Evolutionary conservation across 495 filamentous ascomycete genomes (phyloP), one percentile per base, ranked within the genome.

Genomic region (Choiromyces venosus): DNA sequence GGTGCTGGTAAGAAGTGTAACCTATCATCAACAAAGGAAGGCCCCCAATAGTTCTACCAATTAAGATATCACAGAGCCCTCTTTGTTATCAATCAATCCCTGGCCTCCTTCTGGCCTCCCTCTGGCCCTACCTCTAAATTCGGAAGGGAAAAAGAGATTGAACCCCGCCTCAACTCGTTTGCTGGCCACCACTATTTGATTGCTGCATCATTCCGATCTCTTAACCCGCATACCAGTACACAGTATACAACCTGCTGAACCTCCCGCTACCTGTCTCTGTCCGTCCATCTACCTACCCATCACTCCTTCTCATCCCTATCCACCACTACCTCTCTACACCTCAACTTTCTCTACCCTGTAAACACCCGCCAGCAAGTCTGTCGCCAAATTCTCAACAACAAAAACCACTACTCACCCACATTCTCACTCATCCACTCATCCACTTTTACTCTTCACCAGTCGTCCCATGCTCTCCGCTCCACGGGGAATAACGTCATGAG

Each of bases 401-500:
- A 39, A 61, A 71, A 65, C 65, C 67, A 21, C 42, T 37, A 46
- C 68, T n/a, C 73, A 40, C 37, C 38, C 65, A 66, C 65, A 40
- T 39, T 70, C 52, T 18, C 52, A 33, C 46, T 25, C n/a, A 35
- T 33, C 66, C 19, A 38, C 70, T 70, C 67, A 65, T 71, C 69
- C 44, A 29, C 65, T 67, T 66, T 38, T 70, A n/a, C 71, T 72
- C 69, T 64, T 29, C 8, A 25, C 52, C 52, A 67, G 38, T 75
- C 39, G 74, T 70, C 76, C 76, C 76, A 78, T 78, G 76, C 76
- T 66, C 76, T 74, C 75, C 74, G 74, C 74, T 69, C 37, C 71
- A 70, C 75, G 76, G 75, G 70, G 74, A 77, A 78, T 68, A 65
- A 70, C 74, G 74, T 78, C 78, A 80, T 80, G 78, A 80, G 67